Percentiles rank a stretch among this genome's conserved stretches.
phyloP scores from a whole-genome alignment of 2,329 filamentous ascomycete genomes.

The Pseudogymnoascus sp. region DNA sequence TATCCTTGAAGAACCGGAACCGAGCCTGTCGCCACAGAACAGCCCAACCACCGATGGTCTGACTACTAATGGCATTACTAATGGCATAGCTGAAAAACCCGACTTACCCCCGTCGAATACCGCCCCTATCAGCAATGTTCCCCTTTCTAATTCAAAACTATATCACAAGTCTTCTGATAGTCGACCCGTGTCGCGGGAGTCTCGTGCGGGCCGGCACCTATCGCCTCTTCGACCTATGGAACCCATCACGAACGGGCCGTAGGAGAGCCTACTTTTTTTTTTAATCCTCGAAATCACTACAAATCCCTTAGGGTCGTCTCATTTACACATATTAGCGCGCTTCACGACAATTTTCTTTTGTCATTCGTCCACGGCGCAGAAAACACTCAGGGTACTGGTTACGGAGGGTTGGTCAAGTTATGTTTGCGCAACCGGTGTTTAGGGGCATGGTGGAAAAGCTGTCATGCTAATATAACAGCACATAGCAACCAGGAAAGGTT shows the following conservation, averaged over 20 bases:
- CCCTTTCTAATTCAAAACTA: background rate
- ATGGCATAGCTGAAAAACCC: background rate
- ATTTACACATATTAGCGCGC: conserved; percentile 4
- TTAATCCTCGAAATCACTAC: background rate
- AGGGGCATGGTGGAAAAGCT: background rate
- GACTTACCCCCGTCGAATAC: background rate
- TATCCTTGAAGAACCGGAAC: conserved; percentile 60
- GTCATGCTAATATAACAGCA: background rate
- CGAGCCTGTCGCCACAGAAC: conserved; percentile 10
- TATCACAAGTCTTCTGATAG: background rate
- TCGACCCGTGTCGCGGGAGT: background rate
- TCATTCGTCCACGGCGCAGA: conserved; percentile 9
- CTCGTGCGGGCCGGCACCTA: background rate
- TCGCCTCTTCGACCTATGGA: background rate
- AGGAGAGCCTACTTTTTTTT: background rate
- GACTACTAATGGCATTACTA: background rate
- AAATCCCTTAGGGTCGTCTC: background rate
- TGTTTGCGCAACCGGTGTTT: conserved; percentile 1
- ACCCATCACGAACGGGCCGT: background rate
- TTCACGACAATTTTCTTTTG: background rate
- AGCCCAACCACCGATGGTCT: background rate
- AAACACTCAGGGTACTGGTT: conserved; percentile 2
- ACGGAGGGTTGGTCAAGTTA: background rate
- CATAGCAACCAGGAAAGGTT: conserved; percentile 1
- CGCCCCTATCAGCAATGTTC: background rate